A percentile compares a stretch with the other conserved stretches of the same genome.
These are phyloP conservation scores for Moesziomyces sp. DNA, from an alignment of 1,284 basidiomycete genomes.

Conservation along the genomic window DNA sequence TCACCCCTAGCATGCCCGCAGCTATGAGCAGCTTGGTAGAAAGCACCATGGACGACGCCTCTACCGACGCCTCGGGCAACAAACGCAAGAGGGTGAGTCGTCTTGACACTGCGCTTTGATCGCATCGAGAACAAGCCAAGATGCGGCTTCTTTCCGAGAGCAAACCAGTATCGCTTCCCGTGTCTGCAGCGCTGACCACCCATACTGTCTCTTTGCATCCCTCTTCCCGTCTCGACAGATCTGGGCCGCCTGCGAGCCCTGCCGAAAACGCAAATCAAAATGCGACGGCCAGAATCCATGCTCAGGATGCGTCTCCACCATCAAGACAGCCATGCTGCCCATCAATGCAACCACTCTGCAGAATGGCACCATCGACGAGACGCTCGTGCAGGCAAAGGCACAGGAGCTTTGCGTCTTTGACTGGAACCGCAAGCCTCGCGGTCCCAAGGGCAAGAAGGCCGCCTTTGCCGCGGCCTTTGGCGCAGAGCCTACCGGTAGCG, in stretches of 20 bases:
- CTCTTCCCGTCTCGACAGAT: slow-evolving; percentile 23
- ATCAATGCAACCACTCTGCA: slow-evolving; percentile 33
- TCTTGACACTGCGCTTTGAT: not conserved
- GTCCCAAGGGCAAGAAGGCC: slow-evolving; percentile 54
- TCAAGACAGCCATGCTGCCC: slow-evolving; percentile 40
- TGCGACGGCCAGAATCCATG: slow-evolving; percentile 56
- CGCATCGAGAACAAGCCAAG: too few species aligned
- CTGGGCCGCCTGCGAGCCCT: slow-evolving; percentile 58
- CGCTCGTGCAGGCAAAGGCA: slow-evolving; percentile 32
- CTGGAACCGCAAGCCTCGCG: slow-evolving; percentile 57
- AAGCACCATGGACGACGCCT: slow-evolving; percentile 6
- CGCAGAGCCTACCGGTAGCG: slow-evolving; percentile 15
- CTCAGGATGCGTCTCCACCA: slow-evolving; percentile 47
- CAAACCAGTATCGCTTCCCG: too few species aligned
- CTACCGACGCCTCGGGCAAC: slow-evolving; percentile 26
- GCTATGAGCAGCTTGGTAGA: slow-evolving; percentile 30
- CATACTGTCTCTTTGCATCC: not conserved
- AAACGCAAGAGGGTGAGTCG: slow-evolving; percentile 44
- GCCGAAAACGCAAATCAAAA: slow-evolving; percentile 55
- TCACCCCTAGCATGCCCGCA: slow-evolving; percentile 15
- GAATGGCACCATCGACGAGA: slow-evolving; percentile 28
- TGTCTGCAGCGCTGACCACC: not conserved
- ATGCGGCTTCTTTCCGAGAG: too few species aligned
- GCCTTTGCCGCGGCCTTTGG: slow-evolving; percentile 43
- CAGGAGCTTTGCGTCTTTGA: slow-evolving; percentile 53